Base-by-base conservation (phyloP, 2,329 filamentous ascomycete species). In the Stachybotrys chartarum region DNA sequence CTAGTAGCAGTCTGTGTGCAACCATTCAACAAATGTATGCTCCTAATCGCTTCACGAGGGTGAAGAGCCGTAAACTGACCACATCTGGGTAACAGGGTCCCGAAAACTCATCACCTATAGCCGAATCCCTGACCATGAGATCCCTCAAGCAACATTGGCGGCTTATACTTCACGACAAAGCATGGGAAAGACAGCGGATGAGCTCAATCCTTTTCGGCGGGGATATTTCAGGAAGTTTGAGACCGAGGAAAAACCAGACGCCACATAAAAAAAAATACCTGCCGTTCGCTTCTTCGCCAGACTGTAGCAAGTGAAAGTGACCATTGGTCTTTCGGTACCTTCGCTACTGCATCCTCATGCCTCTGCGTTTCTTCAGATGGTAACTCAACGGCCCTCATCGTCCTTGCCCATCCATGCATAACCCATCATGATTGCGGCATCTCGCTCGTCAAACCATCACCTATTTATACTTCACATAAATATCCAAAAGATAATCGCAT, bases 31-130 rank as follows among this genome's bases (percentile, higher is more conserved):
- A 94, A 89, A 72, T 99, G 90, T 90, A 72, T 70, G 76, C 64
- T 55, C 5, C n/a, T 17, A 30, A 7, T 6, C 24, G 4, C 24
- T 24, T 24, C 24, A 24, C 24, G 24, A 24, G 24, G 24, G 24
- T 24, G 24, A 24, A 24, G 24, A 24, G 4, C 24, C 24, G 24
- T 24, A 4, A 57, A n/a, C 47, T 14, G 35, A 60, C 62, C 10
- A 56, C 66, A 56, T 45, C 53, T 17, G 35, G n/a, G 50, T 30
- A 3, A 16, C 51, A 91, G 88, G 92, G 94, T 94, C 91, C 18
- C 83, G 94, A 57, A 82, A 91, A 60, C 77, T 99, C 42, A 87
- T 97, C 53, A 96, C 91, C 0, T 97, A 97, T 70, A 80, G 84
- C 49, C 82, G 91, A 53, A 74, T 89, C 18, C 78, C 81, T 1